phyloP scores from a whole-genome alignment of 1,139 yeast species.

The Geotrichum bryndzae region DNA sequence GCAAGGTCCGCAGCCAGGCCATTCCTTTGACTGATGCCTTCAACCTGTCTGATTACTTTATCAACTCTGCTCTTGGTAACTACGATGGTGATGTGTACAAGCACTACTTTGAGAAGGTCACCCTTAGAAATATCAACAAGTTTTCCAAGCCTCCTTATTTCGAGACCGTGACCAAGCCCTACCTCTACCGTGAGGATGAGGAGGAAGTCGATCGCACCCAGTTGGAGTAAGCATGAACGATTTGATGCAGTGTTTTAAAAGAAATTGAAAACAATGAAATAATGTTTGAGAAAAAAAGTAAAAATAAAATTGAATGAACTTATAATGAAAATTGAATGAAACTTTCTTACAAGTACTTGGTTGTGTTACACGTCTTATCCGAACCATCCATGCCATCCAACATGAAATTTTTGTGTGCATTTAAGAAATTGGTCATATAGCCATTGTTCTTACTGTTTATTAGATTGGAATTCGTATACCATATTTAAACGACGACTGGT shows the following conservation, averaged over 20 bases:
- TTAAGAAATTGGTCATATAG: no score
- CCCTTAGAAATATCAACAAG: constrained; percentile 31
- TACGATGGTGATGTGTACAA: constrained; percentile 84
- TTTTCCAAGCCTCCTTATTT: constrained; percentile 37
- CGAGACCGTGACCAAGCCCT: constrained; percentile 38
- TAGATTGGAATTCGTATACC: no score
- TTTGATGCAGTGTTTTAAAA: no score
- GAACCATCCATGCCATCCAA: no score
- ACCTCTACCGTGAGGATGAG: constrained; percentile 35
- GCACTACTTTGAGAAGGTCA: constrained; percentile 50
- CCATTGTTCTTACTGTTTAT: no score
- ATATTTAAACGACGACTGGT: no score
- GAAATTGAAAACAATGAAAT: background rate
- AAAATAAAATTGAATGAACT: background rate
- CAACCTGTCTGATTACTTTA: constrained; percentile 74
- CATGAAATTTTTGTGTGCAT: no score
- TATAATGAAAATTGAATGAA: background rate
- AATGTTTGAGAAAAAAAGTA: background rate
- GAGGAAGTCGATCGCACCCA: constrained; percentile 19
- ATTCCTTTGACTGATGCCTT: constrained; percentile 86
- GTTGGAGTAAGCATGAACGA: constrained; percentile 2
- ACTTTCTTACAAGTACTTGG: background rate
- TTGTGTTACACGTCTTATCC: no score
- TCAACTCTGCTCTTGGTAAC: constrained; percentile 80
- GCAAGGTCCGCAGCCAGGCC: constrained; percentile 53